These are phyloP conservation scores for Metroxylon sagu DNA, from an alignment of 176 grass and related monocot genomes.

Conservation along the genomic window DNA sequence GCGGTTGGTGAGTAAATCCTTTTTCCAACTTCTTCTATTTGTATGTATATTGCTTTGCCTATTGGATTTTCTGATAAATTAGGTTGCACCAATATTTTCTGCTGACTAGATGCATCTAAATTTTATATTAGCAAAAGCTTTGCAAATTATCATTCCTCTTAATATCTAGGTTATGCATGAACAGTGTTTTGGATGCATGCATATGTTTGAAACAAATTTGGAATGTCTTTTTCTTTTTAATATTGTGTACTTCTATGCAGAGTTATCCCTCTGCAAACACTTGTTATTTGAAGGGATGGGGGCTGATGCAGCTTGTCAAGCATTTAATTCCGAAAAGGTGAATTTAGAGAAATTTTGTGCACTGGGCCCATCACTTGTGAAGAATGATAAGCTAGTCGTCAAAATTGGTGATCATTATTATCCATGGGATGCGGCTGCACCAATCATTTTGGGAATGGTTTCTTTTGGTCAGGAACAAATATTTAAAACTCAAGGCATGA, in stretches of 20 bases:
- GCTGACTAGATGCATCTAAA: neutral
- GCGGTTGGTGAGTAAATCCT: constrained; percentile 46
- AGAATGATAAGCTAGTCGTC: constrained; percentile 68
- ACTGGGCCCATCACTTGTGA: constrained; percentile 58
- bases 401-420: constrained; percentile 67
- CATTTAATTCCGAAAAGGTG: constrained; percentile 73
- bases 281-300: constrained; percentile 89
- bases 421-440: constrained; percentile 70
- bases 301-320: constrained; percentile 55
- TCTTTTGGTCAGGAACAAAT: constrained; percentile 64
- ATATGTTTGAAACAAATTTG: no score
- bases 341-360: constrained; percentile 62
- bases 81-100: neutral
- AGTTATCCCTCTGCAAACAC: constrained; percentile 84
- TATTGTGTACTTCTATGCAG: constrained; percentile 31
- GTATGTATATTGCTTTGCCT: no score
- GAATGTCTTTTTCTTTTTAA: constrained; percentile 10
- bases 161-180: neutral
- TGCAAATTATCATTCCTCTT: neutral
- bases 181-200: no score
- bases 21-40: no score
- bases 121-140: neutral
- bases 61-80: no score
- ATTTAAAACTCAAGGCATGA: constrained; percentile 69
- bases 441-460: constrained; percentile 47